Percentiles rank a stretch among this genome's conserved stretches.
Conservation (phyloP, 768 basidiomycete genomes). For the Lyophyllum shimeji region DNA sequence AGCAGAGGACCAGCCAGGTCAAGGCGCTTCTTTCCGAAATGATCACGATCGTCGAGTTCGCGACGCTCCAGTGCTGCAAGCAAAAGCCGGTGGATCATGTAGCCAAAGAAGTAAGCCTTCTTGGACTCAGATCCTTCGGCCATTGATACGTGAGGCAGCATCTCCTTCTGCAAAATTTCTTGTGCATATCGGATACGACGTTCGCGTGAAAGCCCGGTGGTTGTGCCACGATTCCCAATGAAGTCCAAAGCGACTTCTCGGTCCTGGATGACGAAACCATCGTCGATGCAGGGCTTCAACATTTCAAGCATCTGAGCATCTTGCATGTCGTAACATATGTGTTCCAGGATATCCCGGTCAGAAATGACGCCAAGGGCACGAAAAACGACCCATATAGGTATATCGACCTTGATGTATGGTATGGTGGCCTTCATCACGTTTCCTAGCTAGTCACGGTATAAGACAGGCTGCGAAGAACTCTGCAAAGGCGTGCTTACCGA, state of each 20-base stretch:
- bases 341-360: conserved; percentile 95
- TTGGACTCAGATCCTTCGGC: conserved; percentile 94
- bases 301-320: conserved; percentile 97
- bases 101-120: conserved; percentile 99
- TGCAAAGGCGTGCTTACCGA: conserved; percentile 55
- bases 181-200: conserved; percentile 94
- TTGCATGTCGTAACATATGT: conserved; percentile 97
- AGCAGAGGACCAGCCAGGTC: conserved; percentile 95
- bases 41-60: conserved; percentile 98
- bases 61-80: conserved; percentile 92
- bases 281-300: conserved; percentile 97
- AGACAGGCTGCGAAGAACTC: conserved; percentile 6
- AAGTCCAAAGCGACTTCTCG: conserved; percentile 97
- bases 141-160: conserved; percentile 97
- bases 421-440: conserved; percentile 97
- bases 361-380: conserved; percentile 97
- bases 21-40: conserved; percentile 97
- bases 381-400: conserved; percentile 99
- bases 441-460: conserved; percentile 54
- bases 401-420: conserved; percentile 97
- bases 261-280: conserved; percentile 97
- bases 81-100: conserved; percentile 96
- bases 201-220: conserved; percentile 87
- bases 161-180: conserved; percentile 98
- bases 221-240: conserved; percentile 97